These are phyloP conservation scores for Trypanosoma lewisi DNA, from an alignment of 208 protist genomes.

Conservation along the genomic window DNA sequence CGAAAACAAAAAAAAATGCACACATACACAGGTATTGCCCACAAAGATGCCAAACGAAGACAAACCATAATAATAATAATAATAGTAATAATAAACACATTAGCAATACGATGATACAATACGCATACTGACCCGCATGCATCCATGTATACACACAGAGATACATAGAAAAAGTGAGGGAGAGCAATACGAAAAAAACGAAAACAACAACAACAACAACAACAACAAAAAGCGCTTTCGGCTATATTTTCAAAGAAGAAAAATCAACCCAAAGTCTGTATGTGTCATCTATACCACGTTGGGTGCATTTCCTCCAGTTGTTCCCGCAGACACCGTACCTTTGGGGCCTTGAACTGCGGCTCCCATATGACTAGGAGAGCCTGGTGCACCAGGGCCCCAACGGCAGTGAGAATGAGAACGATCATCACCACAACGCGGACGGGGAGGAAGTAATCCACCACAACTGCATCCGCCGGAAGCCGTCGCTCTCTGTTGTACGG, in stretches of 20 bases:
- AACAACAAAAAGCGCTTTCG: no score
- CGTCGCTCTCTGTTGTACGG: slow-evolving; percentile 46
- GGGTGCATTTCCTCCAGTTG: slow-evolving; percentile 75
- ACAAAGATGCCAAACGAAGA: slow-evolving; percentile 11
- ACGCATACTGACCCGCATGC: no score
- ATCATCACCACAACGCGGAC: slow-evolving; percentile 63
- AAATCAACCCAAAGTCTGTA: no score
- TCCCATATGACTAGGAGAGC: slow-evolving; percentile 37
- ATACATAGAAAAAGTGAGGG: background rate
- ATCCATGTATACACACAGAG: background rate
- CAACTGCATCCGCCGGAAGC: slow-evolving; percentile 35
- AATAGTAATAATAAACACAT: background rate
- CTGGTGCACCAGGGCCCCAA: slow-evolving; percentile 45
- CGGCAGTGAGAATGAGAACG: slow-evolving; percentile 35
- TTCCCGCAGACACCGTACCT: slow-evolving; percentile 73
- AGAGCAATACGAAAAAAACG: slow-evolving; percentile 7
- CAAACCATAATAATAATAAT: background rate
- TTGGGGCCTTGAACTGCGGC: slow-evolving; percentile 62
- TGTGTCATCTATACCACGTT: slow-evolving; percentile 65
- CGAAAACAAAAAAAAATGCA: background rate
- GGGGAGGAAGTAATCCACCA: slow-evolving; percentile 64
- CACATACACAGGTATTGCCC: background rate
- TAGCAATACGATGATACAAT: background rate
- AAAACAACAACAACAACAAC: no score
- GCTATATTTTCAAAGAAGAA: no score